phyloP scores from a whole-genome alignment of 2,329 filamentous ascomycete genomes.

The Botrytis fabae region DNA sequence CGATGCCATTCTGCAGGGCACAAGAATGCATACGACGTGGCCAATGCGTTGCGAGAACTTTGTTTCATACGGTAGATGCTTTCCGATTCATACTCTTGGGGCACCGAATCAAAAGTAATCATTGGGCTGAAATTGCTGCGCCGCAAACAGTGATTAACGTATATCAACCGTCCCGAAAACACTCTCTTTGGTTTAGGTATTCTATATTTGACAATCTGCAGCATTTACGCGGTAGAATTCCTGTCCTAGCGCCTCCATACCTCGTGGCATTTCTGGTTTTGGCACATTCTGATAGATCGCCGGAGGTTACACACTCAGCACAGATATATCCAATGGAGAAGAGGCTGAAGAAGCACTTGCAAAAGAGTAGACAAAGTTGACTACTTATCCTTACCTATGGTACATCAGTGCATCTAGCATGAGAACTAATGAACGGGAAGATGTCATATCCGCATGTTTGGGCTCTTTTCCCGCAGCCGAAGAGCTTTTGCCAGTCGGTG shows the following conservation, averaged over 20 bases:
- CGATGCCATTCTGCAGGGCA: constrained; percentile 7
- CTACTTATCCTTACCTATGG: constrained; percentile 12
- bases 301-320: constrained; percentile 5
- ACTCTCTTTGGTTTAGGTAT: neutral
- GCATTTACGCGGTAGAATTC: neutral
- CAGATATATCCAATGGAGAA: neutral
- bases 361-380: constrained; percentile 20
- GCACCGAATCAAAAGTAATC: neutral
- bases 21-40: constrained; percentile 16
- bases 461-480: constrained; percentile 4
- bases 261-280: constrained; percentile 6
- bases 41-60: constrained; percentile 19
- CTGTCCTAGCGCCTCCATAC: neutral
- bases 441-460: neutral
- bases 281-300: neutral
- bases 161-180: neutral
- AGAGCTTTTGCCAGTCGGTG: constrained; percentile 23
- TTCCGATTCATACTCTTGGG: neutral
- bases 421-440: constrained; percentile 20
- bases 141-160: constrained; percentile 1
- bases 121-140: constrained; percentile 18
- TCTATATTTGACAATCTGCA: neutral
- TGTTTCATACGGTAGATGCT: constrained; percentile 6
- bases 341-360: constrained; percentile 6
- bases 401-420: constrained; percentile 17